Evolutionary conservation across 192 early-diverging fungal species (phyloP).

Genomic region (Lobosporangium transversale): DNA sequence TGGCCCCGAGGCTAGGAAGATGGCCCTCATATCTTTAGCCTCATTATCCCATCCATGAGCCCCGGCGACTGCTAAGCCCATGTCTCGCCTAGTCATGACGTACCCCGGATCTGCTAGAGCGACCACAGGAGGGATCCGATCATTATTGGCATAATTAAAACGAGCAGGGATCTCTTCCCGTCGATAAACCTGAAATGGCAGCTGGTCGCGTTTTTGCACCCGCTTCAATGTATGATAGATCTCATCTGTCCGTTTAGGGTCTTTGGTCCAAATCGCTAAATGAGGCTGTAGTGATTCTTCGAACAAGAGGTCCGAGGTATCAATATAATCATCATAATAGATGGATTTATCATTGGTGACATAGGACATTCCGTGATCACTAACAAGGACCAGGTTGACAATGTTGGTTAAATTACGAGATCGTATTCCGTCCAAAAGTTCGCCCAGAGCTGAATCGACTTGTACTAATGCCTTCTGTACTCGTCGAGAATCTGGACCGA

Average conservation of each 20-base stretch:
- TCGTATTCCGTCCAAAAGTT: constrained; percentile 65
- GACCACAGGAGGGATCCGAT: constrained; percentile 80
- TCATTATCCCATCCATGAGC: constrained; percentile 89
- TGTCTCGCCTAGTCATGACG: constrained; percentile 60
- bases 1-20: constrained; percentile 85
- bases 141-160: constrained; percentile 75
- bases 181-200: constrained; percentile 72
- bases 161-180: constrained; percentile 76
- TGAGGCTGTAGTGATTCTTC: constrained; percentile 64
- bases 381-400: constrained; percentile 76
- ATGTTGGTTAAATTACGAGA: constrained; percentile 65
- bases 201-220: constrained; percentile 51
- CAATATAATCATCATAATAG: constrained; percentile 80
- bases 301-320: constrained; percentile 52
- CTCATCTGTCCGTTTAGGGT: constrained; percentile 42
- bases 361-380: constrained; percentile 92
- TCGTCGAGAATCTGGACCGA: constrained; percentile 72
- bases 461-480: constrained; percentile 31
- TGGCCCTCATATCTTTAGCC: constrained; percentile 81
- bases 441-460: constrained; percentile 60
- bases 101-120: constrained; percentile 74
- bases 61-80: constrained; percentile 57
- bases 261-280: constrained; percentile 67
- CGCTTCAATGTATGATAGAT: constrained; percentile 65
- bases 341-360: constrained; percentile 62